These are phyloP conservation scores for Trichaptum fuscoviolaceum DNA, from an alignment of 768 basidiomycete genomes.

Conservation along the genomic window DNA sequence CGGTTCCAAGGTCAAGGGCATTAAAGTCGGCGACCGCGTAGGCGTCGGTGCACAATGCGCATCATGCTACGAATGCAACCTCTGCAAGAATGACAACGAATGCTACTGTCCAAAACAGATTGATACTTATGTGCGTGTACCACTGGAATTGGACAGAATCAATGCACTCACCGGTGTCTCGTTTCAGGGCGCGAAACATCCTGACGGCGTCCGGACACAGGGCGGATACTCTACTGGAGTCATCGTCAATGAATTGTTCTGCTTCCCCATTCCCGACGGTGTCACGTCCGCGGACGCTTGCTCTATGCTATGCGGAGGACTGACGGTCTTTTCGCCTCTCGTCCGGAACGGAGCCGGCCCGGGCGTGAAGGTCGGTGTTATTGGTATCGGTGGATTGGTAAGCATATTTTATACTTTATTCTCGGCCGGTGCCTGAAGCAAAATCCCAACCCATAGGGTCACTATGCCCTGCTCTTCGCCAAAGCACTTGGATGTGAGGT, in stretches of 20 bases:
- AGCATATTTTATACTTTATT: background rate
- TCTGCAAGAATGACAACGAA: slow-evolving; percentile 27
- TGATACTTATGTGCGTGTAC: slow-evolving; percentile 11
- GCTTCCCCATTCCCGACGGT: slow-evolving; percentile 35
- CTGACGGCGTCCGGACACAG: slow-evolving; percentile 18
- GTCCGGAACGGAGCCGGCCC: slow-evolving; percentile 31
- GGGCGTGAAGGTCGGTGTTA: slow-evolving; percentile 40
- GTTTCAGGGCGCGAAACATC: slow-evolving; percentile 6
- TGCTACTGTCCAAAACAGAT: slow-evolving; percentile 29
- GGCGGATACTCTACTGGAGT: slow-evolving; percentile 30
- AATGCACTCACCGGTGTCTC: background rate
- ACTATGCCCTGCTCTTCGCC: slow-evolving; percentile 30
- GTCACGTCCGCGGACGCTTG: slow-evolving; percentile 34
- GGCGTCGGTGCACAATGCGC: slow-evolving; percentile 36
- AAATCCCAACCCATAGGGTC: slow-evolving; percentile 6
- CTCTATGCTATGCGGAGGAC: slow-evolving; percentile 37
- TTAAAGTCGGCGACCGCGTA: slow-evolving; percentile 34
- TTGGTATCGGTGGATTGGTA: slow-evolving; percentile 38
- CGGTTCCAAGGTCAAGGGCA: slow-evolving; percentile 28
- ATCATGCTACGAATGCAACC: slow-evolving; percentile 26
- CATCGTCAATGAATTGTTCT: slow-evolving; percentile 34
- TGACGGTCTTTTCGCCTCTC: slow-evolving; percentile 36
- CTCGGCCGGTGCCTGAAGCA: background rate
- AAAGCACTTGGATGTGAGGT: slow-evolving; percentile 38
- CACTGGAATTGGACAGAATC: background rate